These are phyloP conservation scores for Mycena amicta DNA, from an alignment of 768 basidiomycete species.

Conservation along the genomic window DNA sequence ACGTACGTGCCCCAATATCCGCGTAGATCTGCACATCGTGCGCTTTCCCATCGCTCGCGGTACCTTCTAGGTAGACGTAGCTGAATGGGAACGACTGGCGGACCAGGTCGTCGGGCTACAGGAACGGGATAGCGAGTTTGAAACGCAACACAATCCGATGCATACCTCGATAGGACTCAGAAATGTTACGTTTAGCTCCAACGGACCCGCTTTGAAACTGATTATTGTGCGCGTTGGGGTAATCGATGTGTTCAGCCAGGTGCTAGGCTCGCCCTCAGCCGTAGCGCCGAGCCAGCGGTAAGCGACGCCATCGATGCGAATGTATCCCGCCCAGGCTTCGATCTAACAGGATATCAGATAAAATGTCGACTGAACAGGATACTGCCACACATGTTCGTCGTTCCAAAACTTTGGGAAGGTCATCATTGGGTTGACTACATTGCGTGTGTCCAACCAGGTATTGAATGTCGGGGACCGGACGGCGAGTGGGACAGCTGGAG, in stretches of 20 bases:
- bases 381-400: slow-evolving; percentile 32
- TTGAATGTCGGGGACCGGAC: slow-evolving; percentile 56
- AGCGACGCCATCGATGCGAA: slow-evolving; percentile 47
- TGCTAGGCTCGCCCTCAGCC: slow-evolving; percentile 23
- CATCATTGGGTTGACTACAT: slow-evolving; percentile 34
- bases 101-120: slow-evolving; percentile 47
- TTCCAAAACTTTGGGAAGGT: too few relatives aligned
- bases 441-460: slow-evolving; percentile 40
- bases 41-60: not conserved
- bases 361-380: not conserved
- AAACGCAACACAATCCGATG: not conserved
- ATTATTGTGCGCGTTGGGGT: slow-evolving; percentile 59
- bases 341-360: slow-evolving; percentile 30
- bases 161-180: slow-evolving; percentile 60
- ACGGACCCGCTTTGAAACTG: slow-evolving; percentile 50
- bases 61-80: not conserved
- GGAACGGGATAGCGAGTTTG: not conserved
- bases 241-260: slow-evolving; percentile 35
- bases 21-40: not conserved
- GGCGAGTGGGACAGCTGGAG: slow-evolving; percentile 52
- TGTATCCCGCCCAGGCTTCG: slow-evolving; percentile 52
- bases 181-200: slow-evolving; percentile 55
- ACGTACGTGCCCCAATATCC: not conserved
- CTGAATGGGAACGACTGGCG: slow-evolving; percentile 57
- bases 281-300: slow-evolving; percentile 49